phyloP scores from a whole-genome alignment of 116 monocot species.

The Dioscorea cayenensis region DNA sequence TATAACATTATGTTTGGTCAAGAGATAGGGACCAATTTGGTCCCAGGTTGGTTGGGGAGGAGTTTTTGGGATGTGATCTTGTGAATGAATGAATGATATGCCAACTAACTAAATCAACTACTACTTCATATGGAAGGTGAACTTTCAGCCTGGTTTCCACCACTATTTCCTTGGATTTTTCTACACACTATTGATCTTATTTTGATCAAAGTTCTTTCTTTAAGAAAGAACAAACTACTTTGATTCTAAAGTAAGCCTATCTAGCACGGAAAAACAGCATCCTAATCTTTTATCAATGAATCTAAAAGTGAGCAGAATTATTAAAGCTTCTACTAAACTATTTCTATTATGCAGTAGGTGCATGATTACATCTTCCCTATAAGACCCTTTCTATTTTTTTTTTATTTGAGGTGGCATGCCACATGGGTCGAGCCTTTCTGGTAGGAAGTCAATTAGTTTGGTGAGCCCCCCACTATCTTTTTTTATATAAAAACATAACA shows the following conservation, averaged over 20 bases:
- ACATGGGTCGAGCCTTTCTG: slow-evolving; percentile 4
- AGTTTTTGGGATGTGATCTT: slow-evolving; percentile 1
- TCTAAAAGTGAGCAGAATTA: too few relatives aligned
- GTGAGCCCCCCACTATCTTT: background rate
- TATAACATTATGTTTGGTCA: background rate
- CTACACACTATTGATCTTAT: background rate
- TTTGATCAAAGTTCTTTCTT: too few relatives aligned
- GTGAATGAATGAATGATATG: slow-evolving; percentile 26
- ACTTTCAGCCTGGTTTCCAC: slow-evolving; percentile 10
- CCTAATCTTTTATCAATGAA: too few relatives aligned
- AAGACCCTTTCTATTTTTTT: background rate
- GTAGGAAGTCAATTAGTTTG: slow-evolving; percentile 13
- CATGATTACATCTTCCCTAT: background rate
- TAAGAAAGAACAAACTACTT: too few relatives aligned
- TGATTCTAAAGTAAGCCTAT: too few relatives aligned
- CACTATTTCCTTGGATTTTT: background rate
- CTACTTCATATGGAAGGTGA: background rate
- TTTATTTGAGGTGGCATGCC: slow-evolving; percentile 7
- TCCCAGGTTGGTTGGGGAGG: slow-evolving; percentile 10
- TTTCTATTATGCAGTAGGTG: slow-evolving; percentile 2
- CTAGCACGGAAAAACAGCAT: too few relatives aligned
- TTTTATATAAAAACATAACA: background rate
- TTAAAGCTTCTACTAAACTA: background rate
- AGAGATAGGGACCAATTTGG: background rate
- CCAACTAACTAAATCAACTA: slow-evolving; percentile 25